These are phyloP conservation scores for Sutorius eximius DNA, from an alignment of 1,284 basidiomycete species.

Conservation along the genomic window DNA sequence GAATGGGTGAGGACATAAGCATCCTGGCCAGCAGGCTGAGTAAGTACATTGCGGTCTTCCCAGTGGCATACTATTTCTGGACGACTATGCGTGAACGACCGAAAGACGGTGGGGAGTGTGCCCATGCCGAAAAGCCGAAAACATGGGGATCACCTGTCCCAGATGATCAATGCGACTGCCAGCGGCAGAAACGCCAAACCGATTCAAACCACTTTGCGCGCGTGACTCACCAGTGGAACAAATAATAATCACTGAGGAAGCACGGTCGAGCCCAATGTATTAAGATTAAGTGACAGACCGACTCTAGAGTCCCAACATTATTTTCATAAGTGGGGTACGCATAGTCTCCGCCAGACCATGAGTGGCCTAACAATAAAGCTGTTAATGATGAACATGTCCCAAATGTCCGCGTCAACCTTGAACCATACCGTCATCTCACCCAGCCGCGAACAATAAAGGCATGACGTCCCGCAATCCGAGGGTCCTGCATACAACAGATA, in stretches of 20 bases:
- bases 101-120: neutral
- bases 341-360: neutral
- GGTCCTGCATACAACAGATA: neutral
- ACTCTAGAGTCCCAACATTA: neutral
- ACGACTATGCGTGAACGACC: neutral
- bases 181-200: neutral
- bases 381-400: neutral
- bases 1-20: neutral
- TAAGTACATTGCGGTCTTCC: conserved; percentile 7
- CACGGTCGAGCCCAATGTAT: neutral
- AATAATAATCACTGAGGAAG: neutral
- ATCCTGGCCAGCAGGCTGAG: neutral
- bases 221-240: neutral
- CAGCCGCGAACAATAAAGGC: neutral
- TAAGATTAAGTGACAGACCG: neutral
- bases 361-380: neutral
- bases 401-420: neutral
- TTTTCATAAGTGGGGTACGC: neutral
- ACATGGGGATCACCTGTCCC: neutral
- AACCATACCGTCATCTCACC: neutral
- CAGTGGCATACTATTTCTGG: conserved; percentile 18
- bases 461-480: neutral
- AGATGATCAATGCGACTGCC: too few species aligned
- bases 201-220: neutral
- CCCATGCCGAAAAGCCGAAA: conserved; percentile 9